Evolutionary conservation across 768 basidiomycete genomes (phyloP).

Genomic region (Lactarius psammicola): DNA sequence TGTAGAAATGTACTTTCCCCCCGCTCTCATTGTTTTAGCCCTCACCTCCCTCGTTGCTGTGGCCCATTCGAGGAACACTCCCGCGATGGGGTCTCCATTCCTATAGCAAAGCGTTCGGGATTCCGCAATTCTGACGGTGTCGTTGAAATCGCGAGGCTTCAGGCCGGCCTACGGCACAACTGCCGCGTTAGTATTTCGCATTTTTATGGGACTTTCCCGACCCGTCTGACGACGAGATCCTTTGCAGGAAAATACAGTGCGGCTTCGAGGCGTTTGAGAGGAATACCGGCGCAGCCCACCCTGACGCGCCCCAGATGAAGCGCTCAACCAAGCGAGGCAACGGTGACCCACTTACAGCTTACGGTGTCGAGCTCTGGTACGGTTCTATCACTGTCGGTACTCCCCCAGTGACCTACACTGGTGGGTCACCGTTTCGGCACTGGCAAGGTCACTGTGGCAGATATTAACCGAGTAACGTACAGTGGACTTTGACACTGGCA

Average conservation of each 20-base stretch:
- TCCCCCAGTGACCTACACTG: conserved; percentile 23
- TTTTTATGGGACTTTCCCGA: neutral
- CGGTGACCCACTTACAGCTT: conserved; percentile 15
- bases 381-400: conserved; percentile 28
- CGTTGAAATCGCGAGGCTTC: conserved; percentile 6
- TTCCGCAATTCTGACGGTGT: neutral
- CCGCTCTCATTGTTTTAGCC: too few species aligned
- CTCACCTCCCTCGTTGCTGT: conserved; percentile 16
- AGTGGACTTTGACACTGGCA: conserved; percentile 43
- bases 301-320: neutral
- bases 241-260: conserved; percentile 20
- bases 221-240: neutral
- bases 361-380: conserved; percentile 20
- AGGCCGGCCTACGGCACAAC: neutral
- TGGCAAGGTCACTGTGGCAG: too few species aligned
- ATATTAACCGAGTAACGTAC: neutral
- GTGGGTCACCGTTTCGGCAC: neutral
- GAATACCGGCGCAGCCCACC: conserved; percentile 25
- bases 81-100: conserved; percentile 4
- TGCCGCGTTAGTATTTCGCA: conserved; percentile 1
- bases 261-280: conserved; percentile 20
- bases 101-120: conserved; percentile 8
- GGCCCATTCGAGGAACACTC: neutral
- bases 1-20: too few species aligned
- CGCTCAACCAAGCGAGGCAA: conserved; percentile 7